Evolutionary conservation across 2,329 filamentous ascomycete species (phyloP), one percentile per base, ranked within the genome.

Genomic region (Xylariaceae sp.): DNA sequence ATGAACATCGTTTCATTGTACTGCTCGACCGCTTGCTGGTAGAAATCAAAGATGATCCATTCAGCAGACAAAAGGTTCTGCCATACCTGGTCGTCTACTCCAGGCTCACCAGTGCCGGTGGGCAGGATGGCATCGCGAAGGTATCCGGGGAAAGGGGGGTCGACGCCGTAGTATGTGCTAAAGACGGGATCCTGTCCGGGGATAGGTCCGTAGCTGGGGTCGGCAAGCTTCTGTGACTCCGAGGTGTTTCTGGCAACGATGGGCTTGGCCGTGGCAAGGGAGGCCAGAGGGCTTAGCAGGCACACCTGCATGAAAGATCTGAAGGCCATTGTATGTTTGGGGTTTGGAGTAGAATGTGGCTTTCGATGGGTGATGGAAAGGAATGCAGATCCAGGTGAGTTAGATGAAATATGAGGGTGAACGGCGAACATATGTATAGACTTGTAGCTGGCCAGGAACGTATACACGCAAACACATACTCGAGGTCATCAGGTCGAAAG

Each of bases 21-120:
- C 2, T 44, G 43, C 39, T 70, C 66, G 0, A 71, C 63, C 8
- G 63, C 56, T 42, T 71, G 61, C 34, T 55, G 53, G 52, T 72
- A 71, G 52, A 72, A 71, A 30, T 50, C 52, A 52, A 62, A 72
- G 47, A 72, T 68, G 17, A 62, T 52, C 68, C 67, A 71, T 52
- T 71, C 68, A 13, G 68, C 68, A 18, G 56, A 52, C 1, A 70
- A 57, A 3, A 72, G 58, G 43, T 71, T 71, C 50, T 71, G 68
- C 51, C 63, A 71, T 11, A 71, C 59, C 9, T 62, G 44, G 41
- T 72, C 68, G 36, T 71, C 68, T 3, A 55, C 52, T 2, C 55
- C 66, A 1, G 63, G 53, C n/a, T 59, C 47, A 1, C 52, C 52
- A 4, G 17, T 22, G 38, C 49, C 36, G 9, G 52, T 55, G 9